Percentiles rank a stretch among this genome's conserved stretches.
phyloP scores from a whole-genome alignment of 768 basidiomycete species.

The Tremella fuciformis region DNA sequence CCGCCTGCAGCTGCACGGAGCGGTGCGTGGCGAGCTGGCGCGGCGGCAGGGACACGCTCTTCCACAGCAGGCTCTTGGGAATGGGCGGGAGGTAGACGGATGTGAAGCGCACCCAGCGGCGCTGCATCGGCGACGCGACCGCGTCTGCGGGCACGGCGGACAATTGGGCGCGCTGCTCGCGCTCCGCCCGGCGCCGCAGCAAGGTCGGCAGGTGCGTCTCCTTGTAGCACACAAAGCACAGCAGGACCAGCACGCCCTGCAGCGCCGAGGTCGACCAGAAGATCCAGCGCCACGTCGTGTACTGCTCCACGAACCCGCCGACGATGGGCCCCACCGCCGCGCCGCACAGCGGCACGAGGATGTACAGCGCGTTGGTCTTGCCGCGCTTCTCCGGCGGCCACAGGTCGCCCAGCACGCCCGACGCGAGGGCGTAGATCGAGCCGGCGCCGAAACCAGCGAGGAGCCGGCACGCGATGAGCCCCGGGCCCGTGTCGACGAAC shows the following conservation, averaged over 20 bases:
- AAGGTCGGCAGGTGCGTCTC: constrained; percentile 7
- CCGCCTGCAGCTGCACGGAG: constrained; percentile 4
- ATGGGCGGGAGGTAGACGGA: constrained; percentile 3
- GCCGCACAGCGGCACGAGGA: constrained; percentile 6
- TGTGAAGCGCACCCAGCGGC: background rate
- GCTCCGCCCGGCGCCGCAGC: background rate
- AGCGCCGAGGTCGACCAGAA: constrained; percentile 5
- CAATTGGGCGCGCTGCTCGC: background rate
- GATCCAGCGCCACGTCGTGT: constrained; percentile 9
- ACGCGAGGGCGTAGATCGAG: constrained; percentile 4
- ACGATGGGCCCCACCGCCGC: constrained; percentile 5
- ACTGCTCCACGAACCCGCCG: constrained; percentile 7
- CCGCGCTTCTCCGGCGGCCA: constrained; percentile 10
- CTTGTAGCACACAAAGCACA: constrained; percentile 1
- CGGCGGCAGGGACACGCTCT: background rate
- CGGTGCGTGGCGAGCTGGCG: background rate
- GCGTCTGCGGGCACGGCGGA: background rate
- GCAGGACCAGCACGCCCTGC: background rate
- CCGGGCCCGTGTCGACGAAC: constrained; percentile 8
- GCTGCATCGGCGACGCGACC: no score
- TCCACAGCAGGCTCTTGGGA: background rate
- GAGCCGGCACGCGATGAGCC: constrained; percentile 7
- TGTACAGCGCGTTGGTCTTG: background rate
- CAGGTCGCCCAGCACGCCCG: constrained; percentile 7
- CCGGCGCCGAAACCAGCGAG: constrained; percentile 11